Percentiles rank a stretch among this genome's conserved stretches.
These are phyloP conservation scores for Rhizoclosmatium globosum DNA, from an alignment of 192 early-diverging fungal species.

Conservation along the genomic window DNA sequence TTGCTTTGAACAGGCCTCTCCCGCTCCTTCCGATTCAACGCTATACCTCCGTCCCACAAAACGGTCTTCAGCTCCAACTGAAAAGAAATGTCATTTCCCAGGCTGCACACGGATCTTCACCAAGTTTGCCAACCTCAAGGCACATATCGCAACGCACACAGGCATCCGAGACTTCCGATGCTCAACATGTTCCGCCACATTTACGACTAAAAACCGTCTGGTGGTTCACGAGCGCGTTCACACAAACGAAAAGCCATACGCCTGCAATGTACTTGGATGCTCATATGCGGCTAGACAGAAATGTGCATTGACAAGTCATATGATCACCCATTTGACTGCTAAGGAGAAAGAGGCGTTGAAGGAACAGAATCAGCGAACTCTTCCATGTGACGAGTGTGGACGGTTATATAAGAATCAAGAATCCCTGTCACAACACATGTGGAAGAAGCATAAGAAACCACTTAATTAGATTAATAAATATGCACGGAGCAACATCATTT, in stretches of 20 bases:
- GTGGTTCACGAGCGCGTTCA: background rate
- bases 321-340: background rate
- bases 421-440: background rate
- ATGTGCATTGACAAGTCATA: background rate
- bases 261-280: background rate
- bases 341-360: background rate
- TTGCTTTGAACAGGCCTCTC: too few relatives aligned
- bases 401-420: constrained; percentile 12
- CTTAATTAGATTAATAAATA: too few relatives aligned
- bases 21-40: too few relatives aligned
- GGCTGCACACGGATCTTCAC: background rate
- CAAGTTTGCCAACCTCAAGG: background rate
- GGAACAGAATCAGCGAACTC: background rate
- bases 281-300: background rate
- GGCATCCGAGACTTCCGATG: background rate
- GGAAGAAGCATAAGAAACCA: background rate
- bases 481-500: too few relatives aligned
- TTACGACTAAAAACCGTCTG: background rate
- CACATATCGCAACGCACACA: background rate
- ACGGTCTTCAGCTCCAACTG: too few relatives aligned
- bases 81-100: background rate
- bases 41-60: too few relatives aligned
- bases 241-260: background rate
- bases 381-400: constrained; percentile 20
- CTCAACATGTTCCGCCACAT: background rate